Evolutionary conservation across 805 yeast species (phyloP), one percentile per base, ranked within the genome.

Genomic region (Wickerhamiella vanderwaltii): DNA sequence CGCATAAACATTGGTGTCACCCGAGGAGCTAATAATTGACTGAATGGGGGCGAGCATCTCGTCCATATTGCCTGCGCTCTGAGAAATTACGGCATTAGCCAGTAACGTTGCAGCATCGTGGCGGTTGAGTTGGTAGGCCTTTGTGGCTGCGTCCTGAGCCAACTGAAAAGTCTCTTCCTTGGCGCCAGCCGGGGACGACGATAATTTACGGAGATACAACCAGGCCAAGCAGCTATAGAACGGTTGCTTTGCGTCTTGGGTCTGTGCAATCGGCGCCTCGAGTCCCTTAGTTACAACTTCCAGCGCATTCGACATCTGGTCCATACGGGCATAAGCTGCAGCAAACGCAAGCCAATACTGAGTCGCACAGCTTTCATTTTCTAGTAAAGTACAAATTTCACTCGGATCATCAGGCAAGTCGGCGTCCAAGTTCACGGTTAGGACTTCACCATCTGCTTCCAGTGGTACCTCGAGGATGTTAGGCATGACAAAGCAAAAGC

Each of bases 381-480:
- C 79, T 48, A 91, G 65, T 47, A 88, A 71, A 20, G 74, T 72
- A 49, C 81, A 75, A 48, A 91, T 68, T 55, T 91, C 97, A 34
- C 75, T 69, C 4, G 95, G 83, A 58, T 88, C 95, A 17, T 83
- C 94, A 4, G 95, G 94, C 43, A 86, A 67, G 55, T 88, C 97
- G 26, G 77, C 75, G 40, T 72, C 72, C 46, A 81, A 69, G 54
- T 86, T 88, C 51, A 91, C 73, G 40, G 84, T 79, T 48, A 88
- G 95, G 47, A 84, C 81, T 62, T 86, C 94, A 52, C 79, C 82
- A 44, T 78, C 77, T 43, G 72, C 79, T 48, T 69, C 69, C 56
- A 85, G 65, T 32, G 94, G 95, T 54, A 88, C 79, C 58, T 76
- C 81, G 50, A 75, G 54, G 42, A 61, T 57, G 25, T 35, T 35